Evolutionary conservation across 345 rosid genomes (phyloP).

Genomic region (Noccaea caerulescens): DNA sequence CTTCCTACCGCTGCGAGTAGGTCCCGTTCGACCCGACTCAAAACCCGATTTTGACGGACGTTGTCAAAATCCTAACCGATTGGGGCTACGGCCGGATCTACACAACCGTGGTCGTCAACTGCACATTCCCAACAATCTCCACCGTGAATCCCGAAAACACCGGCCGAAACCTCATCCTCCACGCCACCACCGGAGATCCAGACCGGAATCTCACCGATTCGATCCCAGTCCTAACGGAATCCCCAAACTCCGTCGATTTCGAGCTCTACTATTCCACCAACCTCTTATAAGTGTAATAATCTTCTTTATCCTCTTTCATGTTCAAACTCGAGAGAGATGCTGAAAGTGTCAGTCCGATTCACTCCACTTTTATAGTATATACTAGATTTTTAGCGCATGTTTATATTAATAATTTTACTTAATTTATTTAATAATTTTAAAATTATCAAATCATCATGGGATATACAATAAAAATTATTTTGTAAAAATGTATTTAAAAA

Average conservation of each 20-base stretch:
- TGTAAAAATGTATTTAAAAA: too few relatives aligned
- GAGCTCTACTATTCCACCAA: constrained; percentile 42
- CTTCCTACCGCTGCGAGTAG: constrained; percentile 79
- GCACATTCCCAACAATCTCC: constrained; percentile 56
- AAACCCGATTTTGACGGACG: constrained; percentile 40
- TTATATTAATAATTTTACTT: too few relatives aligned
- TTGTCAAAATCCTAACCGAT: constrained; percentile 73
- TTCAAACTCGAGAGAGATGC: too few relatives aligned
- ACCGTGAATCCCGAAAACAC: constrained; percentile 60
- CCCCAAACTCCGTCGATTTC: constrained; percentile 52
- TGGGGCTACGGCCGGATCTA: constrained; percentile 96
- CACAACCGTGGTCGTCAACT: constrained; percentile 82
- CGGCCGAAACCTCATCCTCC: constrained; percentile 71
- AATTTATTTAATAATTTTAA: too few relatives aligned
- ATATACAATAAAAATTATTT: too few relatives aligned
- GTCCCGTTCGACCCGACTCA: constrained; percentile 44
- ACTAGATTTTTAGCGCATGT: too few relatives aligned
- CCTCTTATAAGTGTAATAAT: too few relatives aligned
- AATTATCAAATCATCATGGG: too few relatives aligned
- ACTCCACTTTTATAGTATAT: too few relatives aligned
- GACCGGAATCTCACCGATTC: constrained; percentile 60
- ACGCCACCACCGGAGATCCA: constrained; percentile 72
- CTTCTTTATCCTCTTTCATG: too few relatives aligned
- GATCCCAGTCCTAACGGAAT: constrained; percentile 57
- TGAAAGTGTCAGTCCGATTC: too few relatives aligned